Conservation (phyloP, 139 green algal species). For the Picochlorum sp. region DNA sequence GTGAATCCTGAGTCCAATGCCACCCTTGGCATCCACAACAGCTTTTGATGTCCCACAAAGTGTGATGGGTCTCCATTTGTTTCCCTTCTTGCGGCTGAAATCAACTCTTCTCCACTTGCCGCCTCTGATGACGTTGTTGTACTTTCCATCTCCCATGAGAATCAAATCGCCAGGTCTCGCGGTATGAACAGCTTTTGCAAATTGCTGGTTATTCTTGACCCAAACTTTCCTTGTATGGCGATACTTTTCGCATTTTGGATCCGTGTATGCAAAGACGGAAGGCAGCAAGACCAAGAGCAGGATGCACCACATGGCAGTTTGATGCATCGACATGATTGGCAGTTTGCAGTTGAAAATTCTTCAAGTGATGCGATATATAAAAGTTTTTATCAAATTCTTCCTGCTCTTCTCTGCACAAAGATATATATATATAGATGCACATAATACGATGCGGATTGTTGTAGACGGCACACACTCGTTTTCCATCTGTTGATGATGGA, state of each 20-base stretch:
- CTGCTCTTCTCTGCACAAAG: too few relatives aligned
- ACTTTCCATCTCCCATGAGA: not conserved
- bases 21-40: not conserved
- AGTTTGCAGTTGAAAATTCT: too few relatives aligned
- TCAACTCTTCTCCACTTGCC: not conserved
- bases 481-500: too few relatives aligned
- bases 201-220: not conserved
- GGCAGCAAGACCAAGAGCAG: too few relatives aligned
- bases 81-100: slow-evolving; percentile 8
- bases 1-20: not conserved
- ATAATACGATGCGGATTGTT: too few relatives aligned
- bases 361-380: too few relatives aligned
- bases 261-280: too few relatives aligned
- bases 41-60: slow-evolving; percentile 4
- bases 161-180: slow-evolving; percentile 1
- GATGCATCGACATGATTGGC: too few relatives aligned
- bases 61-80: slow-evolving; percentile 5
- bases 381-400: too few relatives aligned
- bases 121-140: slow-evolving; percentile 2
- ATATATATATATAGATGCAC: too few relatives aligned
- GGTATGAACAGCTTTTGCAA: not conserved
- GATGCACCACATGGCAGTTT: too few relatives aligned
- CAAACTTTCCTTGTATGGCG: not conserved
- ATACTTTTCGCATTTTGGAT: not conserved
- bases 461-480: too few relatives aligned